phyloP scores from a whole-genome alignment of 192 early-diverging fungal species.

The Coemansia sp. region DNA sequence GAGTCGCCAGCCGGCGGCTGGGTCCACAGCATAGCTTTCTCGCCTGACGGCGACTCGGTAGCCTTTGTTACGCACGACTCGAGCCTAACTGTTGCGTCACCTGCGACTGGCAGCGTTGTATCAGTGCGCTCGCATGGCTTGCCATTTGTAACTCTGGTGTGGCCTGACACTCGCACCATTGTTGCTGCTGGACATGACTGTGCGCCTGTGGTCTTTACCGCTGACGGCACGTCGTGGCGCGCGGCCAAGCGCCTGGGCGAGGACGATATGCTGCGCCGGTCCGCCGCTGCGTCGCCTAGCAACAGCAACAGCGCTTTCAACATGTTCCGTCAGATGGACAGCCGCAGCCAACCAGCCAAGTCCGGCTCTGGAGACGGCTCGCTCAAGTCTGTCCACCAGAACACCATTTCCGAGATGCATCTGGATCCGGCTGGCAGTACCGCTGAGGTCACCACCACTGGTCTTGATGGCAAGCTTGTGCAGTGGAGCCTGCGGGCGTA shows the following conservation, averaged over 20 bases:
- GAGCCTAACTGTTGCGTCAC: conserved; percentile 73
- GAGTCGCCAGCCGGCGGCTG: conserved; percentile 75
- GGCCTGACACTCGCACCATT: conserved; percentile 72
- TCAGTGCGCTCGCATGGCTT: conserved; percentile 65
- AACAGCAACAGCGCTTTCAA: conserved; percentile 71
- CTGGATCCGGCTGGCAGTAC: conserved; percentile 28
- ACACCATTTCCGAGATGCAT: conserved; percentile 81
- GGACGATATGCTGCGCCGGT: conserved; percentile 63
- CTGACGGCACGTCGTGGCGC: conserved; percentile 53
- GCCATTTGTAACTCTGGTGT: conserved; percentile 77
- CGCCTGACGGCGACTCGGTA: conserved; percentile 79
- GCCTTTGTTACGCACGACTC: conserved; percentile 89
- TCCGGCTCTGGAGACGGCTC: conserved; percentile 28
- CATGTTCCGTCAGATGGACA: conserved; percentile 92
- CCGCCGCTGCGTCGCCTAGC: conserved; percentile 52
- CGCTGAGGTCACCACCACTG: conserved; percentile 41
- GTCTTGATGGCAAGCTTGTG: conserved; percentile 50
- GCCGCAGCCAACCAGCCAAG: conserved; percentile 63
- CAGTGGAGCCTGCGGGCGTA: conserved; percentile 46
- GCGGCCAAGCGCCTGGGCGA: conserved; percentile 72
- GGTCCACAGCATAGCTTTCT: conserved; percentile 89
- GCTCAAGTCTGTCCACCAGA: conserved; percentile 90
- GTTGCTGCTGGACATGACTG: conserved; percentile 94
- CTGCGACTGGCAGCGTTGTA: conserved; percentile 61
- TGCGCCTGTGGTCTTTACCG: conserved; percentile 77